Conservation (phyloP, 305 asterid genomes). For the Salvia sclarea region DNA sequence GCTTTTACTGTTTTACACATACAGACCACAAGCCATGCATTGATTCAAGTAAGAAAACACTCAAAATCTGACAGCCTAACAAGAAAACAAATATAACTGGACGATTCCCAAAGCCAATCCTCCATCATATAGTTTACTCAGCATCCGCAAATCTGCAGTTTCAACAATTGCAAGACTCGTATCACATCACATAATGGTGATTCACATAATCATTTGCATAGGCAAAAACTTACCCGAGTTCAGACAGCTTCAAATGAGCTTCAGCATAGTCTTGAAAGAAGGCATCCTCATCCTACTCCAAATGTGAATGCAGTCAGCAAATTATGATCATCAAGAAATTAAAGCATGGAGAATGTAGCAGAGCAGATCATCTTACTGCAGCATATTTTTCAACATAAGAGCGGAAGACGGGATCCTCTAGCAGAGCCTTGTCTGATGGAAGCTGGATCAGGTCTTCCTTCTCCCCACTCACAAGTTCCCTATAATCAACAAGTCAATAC, state of each 20-base stretch:
- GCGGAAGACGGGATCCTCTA: conserved; percentile 68
- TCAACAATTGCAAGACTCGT: background rate
- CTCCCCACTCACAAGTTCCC: conserved; percentile 78
- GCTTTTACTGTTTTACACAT: background rate
- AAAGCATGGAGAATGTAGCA: background rate
- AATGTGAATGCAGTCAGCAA: background rate
- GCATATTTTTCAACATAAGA: conserved; percentile 79
- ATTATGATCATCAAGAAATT: background rate
- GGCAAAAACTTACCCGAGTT: conserved; percentile 59
- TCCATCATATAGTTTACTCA: conserved; percentile 27
- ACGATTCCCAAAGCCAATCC: background rate
- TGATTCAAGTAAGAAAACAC: no score
- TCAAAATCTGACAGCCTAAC: background rate
- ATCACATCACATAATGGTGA: no score
- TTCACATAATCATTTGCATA: no score
- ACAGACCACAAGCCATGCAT: background rate
- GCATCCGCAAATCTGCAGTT: conserved; percentile 57
- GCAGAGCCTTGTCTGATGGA: conserved; percentile 79
- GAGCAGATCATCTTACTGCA: conserved; percentile 44
- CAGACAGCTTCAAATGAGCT: conserved; percentile 83
- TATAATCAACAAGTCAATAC: conserved; percentile 5
- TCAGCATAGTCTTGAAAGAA: conserved; percentile 82
- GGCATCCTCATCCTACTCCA: conserved; percentile 69
- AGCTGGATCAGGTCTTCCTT: conserved; percentile 76
- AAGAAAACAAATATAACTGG: background rate